A percentile compares a stretch with the other conserved stretches of the same genome.
phyloP scores from a whole-genome alignment of 2,329 filamentous ascomycete species.

The Neofusicoccum sp. region DNA sequence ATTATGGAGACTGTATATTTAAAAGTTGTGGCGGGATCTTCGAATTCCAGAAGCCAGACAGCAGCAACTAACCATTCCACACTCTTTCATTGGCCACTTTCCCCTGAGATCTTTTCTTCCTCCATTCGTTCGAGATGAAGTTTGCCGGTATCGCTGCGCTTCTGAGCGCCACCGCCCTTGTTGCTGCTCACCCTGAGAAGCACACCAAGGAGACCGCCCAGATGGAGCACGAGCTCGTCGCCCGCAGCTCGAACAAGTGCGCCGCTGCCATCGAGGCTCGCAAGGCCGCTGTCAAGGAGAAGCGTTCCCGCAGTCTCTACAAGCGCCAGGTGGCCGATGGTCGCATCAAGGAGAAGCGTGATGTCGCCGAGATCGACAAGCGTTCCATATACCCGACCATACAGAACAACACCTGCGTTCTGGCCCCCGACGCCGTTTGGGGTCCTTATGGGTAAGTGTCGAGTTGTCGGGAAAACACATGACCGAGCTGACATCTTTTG shows the following conservation, averaged over 20 bases:
- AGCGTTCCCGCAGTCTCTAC: constrained; percentile 4
- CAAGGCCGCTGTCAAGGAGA: constrained; percentile 1
- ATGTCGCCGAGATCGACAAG: neutral
- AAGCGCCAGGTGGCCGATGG: constrained; percentile 4
- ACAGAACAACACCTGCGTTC: constrained; percentile 36
- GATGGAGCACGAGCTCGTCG: neutral
- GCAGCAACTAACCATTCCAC: neutral
- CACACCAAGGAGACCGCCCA: neutral
- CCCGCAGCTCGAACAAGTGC: constrained; percentile 3
- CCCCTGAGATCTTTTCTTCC: neutral
- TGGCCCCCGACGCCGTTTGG: constrained; percentile 35
- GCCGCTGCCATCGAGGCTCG: neutral
- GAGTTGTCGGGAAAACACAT: too few species aligned
- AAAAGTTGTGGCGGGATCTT: neutral
- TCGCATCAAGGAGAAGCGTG: constrained; percentile 5
- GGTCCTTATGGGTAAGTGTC: constrained; percentile 24
- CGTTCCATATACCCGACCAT: constrained; percentile 6
- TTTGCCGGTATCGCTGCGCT: neutral
- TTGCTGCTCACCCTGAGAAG: constrained; percentile 13
- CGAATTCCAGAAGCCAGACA: neutral
- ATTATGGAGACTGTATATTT: neutral
- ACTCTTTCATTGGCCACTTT: neutral
- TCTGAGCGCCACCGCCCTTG: constrained; percentile 1
- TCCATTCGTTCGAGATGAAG: neutral
- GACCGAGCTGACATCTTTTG: constrained; percentile 11